phyloP scores from a whole-genome alignment of 2,329 filamentous ascomycete species.

The Sporothrix inflata region DNA sequence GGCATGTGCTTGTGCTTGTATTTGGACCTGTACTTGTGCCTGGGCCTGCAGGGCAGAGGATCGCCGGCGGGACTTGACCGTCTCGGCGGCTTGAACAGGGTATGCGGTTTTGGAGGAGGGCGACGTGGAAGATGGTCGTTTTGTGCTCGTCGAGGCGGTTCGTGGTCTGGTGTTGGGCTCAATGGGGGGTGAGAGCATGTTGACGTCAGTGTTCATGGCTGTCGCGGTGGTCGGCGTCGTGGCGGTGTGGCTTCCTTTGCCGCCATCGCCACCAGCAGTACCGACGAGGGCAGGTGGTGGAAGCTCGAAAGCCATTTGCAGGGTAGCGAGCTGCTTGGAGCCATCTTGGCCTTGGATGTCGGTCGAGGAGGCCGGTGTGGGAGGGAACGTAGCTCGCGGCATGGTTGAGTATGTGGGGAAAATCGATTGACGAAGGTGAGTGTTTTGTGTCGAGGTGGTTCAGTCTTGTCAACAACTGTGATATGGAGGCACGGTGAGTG shows the following conservation, averaged over 20 bases:
- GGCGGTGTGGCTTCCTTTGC: conserved; percentile 38
- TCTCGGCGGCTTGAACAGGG: conserved; percentile 43
- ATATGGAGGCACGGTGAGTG: background rate
- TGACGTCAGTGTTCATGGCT: conserved; percentile 38
- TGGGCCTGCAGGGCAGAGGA: conserved; percentile 44
- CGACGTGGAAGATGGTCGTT: background rate
- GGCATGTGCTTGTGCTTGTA: background rate
- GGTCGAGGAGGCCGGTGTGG: conserved; percentile 78
- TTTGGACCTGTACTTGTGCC: conserved; percentile 15
- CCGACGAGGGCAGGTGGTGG: conserved; percentile 72
- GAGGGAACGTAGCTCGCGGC: conserved; percentile 68
- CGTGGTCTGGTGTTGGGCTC: conserved; percentile 19
- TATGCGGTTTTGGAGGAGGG: conserved; percentile 25
- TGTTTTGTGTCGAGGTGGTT: background rate
- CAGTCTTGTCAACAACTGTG: background rate
- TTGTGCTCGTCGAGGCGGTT: background rate
- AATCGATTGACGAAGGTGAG: background rate
- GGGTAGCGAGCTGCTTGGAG: conserved; percentile 58
- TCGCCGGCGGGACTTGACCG: conserved; percentile 56
- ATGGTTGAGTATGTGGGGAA: conserved; percentile 47
- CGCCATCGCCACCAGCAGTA: conserved; percentile 37
- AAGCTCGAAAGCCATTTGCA: conserved; percentile 73
- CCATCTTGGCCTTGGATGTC: conserved; percentile 77
- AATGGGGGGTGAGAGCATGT: conserved; percentile 41
- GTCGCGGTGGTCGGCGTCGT: background rate